Conservation (phyloP, 1,139 yeast species). For the Yamadazyma friedrichii region DNA sequence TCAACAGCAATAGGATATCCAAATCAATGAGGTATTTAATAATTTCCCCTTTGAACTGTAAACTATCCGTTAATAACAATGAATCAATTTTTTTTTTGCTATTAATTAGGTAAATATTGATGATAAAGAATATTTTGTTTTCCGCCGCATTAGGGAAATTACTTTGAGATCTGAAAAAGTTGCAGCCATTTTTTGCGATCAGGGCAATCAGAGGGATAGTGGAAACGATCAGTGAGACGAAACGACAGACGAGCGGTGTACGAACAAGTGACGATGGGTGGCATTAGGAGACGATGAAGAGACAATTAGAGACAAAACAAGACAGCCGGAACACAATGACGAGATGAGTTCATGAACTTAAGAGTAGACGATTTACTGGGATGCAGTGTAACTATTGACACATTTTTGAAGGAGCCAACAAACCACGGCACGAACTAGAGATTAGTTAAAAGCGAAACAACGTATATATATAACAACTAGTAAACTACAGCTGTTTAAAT, state of each 20-base stretch:
- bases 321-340: too few species aligned
- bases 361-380: too few species aligned
- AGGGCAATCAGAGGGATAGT: background rate
- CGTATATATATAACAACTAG: conserved; percentile 1
- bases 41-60: conserved; percentile 3
- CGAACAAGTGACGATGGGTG: background rate
- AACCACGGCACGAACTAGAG: too few species aligned
- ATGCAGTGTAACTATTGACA: too few species aligned
- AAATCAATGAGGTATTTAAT: background rate
- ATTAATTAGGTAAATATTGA: conserved; percentile 2
- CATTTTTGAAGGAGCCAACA: too few species aligned
- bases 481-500: conserved; percentile 1
- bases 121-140: conserved; percentile 4
- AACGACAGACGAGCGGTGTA: background rate
- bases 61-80: background rate
- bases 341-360: too few species aligned
- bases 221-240: background rate
- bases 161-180: background rate
- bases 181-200: conserved; percentile 1
- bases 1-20: background rate
- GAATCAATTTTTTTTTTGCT: background rate
- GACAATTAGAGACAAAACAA: too few species aligned
- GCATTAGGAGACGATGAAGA: too few species aligned
- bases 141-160: conserved; percentile 1
- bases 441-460: background rate